A percentile compares a stretch with the other conserved stretches of the same genome.
phyloP scores from a whole-genome alignment of 257 asterid genomes.

The Linaria vulgaris region DNA sequence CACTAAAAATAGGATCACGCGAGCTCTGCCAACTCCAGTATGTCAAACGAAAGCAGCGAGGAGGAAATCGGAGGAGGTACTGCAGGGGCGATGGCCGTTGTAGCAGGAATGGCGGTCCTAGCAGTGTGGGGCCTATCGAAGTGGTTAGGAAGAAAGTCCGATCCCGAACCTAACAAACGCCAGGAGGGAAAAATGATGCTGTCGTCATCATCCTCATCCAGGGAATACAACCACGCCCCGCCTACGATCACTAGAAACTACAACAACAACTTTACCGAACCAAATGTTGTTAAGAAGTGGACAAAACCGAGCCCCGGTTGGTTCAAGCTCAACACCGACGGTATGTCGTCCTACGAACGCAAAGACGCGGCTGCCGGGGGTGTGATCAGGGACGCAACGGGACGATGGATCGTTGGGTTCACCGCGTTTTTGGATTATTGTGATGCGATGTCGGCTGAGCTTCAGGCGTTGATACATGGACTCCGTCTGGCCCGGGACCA shows the following conservation, averaged over 20 bases:
- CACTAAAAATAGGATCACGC: neutral
- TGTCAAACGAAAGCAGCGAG: no score
- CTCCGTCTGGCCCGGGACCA: neutral
- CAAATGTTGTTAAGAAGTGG: no score
- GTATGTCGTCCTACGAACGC: neutral
- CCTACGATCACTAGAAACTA: no score
- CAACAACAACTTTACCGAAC: no score
- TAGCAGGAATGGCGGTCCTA: neutral
- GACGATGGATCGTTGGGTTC: neutral
- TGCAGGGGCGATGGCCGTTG: neutral
- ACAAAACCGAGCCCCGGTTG: neutral
- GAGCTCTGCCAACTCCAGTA: neutral
- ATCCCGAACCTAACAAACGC: no score
- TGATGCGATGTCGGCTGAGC: neutral
- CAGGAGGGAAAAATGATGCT: no score
- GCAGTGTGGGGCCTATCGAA: neutral
- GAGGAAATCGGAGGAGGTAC: no score
- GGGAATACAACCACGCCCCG: no score
- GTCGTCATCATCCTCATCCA: no score
- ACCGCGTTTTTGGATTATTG: neutral
- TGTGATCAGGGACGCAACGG: neutral
- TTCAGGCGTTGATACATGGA: neutral
- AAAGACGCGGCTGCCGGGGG: neutral
- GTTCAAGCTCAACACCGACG: constrained; percentile 8
- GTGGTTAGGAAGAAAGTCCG: neutral